Conservation (phyloP, 2,329 filamentous ascomycete species). For the Lachnellula arida region DNA sequence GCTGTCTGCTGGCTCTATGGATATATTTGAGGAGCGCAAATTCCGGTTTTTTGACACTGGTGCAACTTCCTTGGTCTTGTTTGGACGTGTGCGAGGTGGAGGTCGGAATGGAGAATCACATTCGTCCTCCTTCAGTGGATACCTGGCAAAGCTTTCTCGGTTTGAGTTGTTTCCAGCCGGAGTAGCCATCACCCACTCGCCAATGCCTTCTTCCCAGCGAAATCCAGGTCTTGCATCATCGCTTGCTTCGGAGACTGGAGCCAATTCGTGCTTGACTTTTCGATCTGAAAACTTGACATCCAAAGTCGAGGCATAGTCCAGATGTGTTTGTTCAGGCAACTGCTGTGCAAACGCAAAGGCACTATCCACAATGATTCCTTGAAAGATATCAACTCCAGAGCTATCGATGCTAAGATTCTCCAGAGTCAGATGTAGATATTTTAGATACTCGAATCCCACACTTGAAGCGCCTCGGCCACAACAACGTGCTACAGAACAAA, state of each 20-base stretch:
- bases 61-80: background rate
- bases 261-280: background rate
- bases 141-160: conserved; percentile 18
- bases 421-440: conserved; percentile 32
- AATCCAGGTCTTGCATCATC: conserved; percentile 29
- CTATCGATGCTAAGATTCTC: conserved; percentile 10
- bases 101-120: conserved; percentile 21
- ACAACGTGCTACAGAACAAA: conserved; percentile 44
- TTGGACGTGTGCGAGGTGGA: conserved; percentile 10
- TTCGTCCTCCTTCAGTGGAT: conserved; percentile 11
- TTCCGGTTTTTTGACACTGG: background rate
- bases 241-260: background rate
- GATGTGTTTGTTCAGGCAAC: conserved; percentile 24
- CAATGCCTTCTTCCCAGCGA: conserved; percentile 52
- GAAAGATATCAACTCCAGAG: conserved; percentile 11
- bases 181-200: conserved; percentile 50
- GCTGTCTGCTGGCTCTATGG: background rate
- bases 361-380: conserved; percentile 30
- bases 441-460: conserved; percentile 35
- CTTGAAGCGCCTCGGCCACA: conserved; percentile 38
- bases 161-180: conserved; percentile 33
- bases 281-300: conserved; percentile 18
- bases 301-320: conserved; percentile 29
- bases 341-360: conserved; percentile 31
- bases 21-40: background rate